Evolutionary conservation across 1,284 basidiomycete genomes (phyloP).

Genomic region (Fomitopsis palustris): DNA sequence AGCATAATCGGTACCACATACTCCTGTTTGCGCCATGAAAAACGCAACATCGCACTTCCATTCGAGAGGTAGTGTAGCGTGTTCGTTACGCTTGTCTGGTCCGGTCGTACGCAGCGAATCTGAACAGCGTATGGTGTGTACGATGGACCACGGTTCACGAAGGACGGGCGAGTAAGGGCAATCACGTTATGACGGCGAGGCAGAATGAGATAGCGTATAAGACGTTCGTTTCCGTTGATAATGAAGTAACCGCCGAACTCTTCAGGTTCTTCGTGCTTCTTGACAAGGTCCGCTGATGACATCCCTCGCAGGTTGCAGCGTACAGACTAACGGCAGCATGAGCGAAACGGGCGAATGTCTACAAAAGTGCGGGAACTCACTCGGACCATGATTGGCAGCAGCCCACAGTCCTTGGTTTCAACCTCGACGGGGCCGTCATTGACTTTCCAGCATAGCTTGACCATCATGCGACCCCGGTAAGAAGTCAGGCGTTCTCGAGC

Average conservation of each 20-base stretch:
- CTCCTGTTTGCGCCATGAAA: conserved; percentile 98
- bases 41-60: conserved; percentile 92
- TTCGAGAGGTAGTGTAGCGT: conserved; percentile 97
- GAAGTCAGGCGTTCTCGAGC: conserved; percentile 90
- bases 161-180: conserved; percentile 83
- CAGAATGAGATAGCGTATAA: conserved; percentile 95
- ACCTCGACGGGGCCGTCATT: conserved; percentile 71
- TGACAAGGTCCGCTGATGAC: conserved; percentile 85
- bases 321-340: conserved; percentile 62
- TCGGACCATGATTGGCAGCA: conserved; percentile 95
- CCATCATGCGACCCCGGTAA: conserved; percentile 91
- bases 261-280: conserved; percentile 93
- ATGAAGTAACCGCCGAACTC: conserved; percentile 99
- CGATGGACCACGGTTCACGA: conserved; percentile 88
- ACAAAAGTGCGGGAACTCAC: conserved; percentile 44
- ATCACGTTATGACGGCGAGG: conserved; percentile 89
- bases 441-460: conserved; percentile 86
- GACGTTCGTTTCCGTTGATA: conserved; percentile 98
- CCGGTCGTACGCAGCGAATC: conserved; percentile 90
- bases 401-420: conserved; percentile 85
- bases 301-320: conserved; percentile 89
- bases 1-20: conserved; percentile 99
- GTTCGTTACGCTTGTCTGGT: conserved; percentile 93
- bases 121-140: conserved; percentile 95
- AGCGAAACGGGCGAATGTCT: not conserved